Evolutionary conservation across 2,329 filamentous ascomycete species (phyloP).

Genomic region (Fusarium penzigii): DNA sequence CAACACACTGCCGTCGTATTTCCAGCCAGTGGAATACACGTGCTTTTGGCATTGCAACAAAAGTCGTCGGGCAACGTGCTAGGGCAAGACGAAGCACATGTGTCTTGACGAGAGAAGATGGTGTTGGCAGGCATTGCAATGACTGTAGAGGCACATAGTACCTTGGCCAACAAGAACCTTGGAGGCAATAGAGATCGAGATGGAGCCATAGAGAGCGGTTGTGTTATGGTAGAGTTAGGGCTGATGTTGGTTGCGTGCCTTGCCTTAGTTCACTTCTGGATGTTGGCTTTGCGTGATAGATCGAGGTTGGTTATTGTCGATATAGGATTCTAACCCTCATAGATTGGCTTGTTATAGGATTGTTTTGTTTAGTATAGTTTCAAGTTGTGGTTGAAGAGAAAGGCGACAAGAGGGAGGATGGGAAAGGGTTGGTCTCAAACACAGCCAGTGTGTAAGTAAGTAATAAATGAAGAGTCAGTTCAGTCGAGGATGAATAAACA

Average conservation of each 20-base stretch:
- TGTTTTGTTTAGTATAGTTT: neutral
- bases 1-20: constrained; percentile 72
- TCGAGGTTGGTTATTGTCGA: too few relatives aligned
- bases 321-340: too few relatives aligned
- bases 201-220: constrained; percentile 16
- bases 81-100: constrained; percentile 59
- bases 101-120: constrained; percentile 46
- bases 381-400: constrained; percentile 4
- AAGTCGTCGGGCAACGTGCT: constrained; percentile 61
- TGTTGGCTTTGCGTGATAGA: too few relatives aligned
- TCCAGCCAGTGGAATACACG: constrained; percentile 63
- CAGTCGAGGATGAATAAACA: neutral
- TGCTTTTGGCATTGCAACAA: constrained; percentile 59
- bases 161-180: constrained; percentile 40
- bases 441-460: constrained; percentile 14
- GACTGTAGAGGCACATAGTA: constrained; percentile 37
- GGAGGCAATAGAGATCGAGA: constrained; percentile 26
- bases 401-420: neutral
- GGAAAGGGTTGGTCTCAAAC: constrained; percentile 6
- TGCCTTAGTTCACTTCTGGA: too few relatives aligned
- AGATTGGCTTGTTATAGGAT: constrained; percentile 1
- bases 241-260: neutral
- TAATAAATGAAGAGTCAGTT: too few relatives aligned
- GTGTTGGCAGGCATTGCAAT: constrained; percentile 41
- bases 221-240: neutral